A percentile compares a stretch with the other conserved stretches of the same genome.
These are phyloP conservation scores for Sanghuangporus baumii DNA, from an alignment of 1,284 basidiomycete species.

Conservation along the genomic window DNA sequence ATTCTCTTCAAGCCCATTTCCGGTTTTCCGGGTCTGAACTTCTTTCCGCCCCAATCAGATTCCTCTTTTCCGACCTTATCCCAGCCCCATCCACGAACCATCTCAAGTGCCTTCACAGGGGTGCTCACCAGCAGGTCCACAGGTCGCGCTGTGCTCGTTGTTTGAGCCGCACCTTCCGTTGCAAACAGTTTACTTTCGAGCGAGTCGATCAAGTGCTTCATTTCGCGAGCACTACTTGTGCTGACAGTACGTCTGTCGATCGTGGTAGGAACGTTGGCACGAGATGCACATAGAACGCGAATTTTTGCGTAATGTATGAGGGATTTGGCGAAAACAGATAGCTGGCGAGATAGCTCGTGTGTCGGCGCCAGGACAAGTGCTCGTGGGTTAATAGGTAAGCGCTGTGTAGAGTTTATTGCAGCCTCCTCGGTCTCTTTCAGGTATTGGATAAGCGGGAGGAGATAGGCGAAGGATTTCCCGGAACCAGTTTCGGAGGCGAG, in stretches of 20 bases:
- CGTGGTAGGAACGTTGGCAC: constrained; percentile 44
- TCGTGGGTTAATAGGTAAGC: constrained; percentile 50
- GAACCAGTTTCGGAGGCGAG: constrained; percentile 86
- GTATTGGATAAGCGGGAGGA: constrained; percentile 74
- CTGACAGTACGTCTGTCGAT: constrained; percentile 20
- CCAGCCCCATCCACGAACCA: constrained; percentile 64
- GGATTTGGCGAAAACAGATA: constrained; percentile 66
- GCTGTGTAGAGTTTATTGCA: constrained; percentile 9
- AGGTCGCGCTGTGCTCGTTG: constrained; percentile 23
- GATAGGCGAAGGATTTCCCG: constrained; percentile 87
- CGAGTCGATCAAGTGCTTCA: constrained; percentile 36
- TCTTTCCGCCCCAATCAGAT: constrained; percentile 28
- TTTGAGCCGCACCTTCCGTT: constrained; percentile 28
- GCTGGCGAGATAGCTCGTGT: constrained; percentile 80
- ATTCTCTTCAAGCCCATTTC: constrained; percentile 58
- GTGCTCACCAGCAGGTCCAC: constrained; percentile 78
- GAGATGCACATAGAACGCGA: constrained; percentile 65
- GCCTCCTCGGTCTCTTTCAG: constrained; percentile 57
- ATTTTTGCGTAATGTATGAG: constrained; percentile 74
- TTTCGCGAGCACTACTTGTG: constrained; percentile 41
- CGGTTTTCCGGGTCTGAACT: constrained; percentile 36
- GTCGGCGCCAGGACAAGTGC: constrained; percentile 81
- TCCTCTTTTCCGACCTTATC: constrained; percentile 38
- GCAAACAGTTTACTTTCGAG: constrained; percentile 20
- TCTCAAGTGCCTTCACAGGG: constrained; percentile 68